phyloP scores from a whole-genome alignment of 2,329 filamentous ascomycete genomes.

The Celoporthe dispersa region DNA sequence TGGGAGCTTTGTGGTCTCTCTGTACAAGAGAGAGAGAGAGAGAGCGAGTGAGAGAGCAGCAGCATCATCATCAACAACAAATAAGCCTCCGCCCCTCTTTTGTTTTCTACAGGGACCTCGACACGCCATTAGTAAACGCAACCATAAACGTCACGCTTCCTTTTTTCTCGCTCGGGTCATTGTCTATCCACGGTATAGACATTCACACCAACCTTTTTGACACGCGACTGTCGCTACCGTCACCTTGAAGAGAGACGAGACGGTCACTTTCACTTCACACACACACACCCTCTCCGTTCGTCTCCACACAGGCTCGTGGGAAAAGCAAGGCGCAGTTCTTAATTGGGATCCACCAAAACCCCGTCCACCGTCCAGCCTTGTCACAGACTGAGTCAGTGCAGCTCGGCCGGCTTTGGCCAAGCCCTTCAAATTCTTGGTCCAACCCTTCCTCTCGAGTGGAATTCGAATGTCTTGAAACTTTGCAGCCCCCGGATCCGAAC shows the following conservation, averaged over 20 bases:
- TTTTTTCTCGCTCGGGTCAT: background rate
- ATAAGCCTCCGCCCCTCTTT: background rate
- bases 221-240: background rate
- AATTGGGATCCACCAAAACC: background rate
- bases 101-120: background rate
- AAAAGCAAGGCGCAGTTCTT: background rate
- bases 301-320: slow-evolving; percentile 9
- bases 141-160: background rate
- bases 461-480: slow-evolving; percentile 2
- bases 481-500: background rate
- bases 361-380: slow-evolving; percentile 7
- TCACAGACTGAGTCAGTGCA: slow-evolving; percentile 1
- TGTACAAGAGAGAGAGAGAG: too few relatives aligned
- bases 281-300: background rate
- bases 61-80: background rate
- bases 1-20: background rate
- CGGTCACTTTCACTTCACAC: background rate
- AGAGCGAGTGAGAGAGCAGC: background rate
- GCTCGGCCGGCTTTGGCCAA: background rate
- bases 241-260: background rate
- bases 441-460: background rate
- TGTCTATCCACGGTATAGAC: slow-evolving; percentile 2
- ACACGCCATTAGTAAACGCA: background rate
- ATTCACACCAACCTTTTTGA: background rate
- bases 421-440: slow-evolving; percentile 2